These are phyloP conservation scores for Piloderma croceum DNA, from an alignment of 768 basidiomycete genomes.

Conservation along the genomic window DNA sequence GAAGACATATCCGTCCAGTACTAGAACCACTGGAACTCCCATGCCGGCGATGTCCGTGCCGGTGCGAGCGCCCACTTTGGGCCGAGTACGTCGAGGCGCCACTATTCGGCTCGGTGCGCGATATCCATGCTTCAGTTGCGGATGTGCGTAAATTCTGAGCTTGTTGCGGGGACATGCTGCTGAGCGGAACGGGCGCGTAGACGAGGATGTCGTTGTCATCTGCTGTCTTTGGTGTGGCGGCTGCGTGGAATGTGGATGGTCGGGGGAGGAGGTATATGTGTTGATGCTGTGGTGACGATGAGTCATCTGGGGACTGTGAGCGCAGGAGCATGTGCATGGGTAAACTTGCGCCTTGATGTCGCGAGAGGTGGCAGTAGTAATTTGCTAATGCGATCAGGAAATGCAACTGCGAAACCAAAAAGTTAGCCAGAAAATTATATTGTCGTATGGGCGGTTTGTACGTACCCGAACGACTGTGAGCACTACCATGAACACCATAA, in stretches of 20 bases:
- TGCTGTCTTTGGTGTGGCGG: constrained; percentile 6
- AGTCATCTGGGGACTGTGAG: constrained; percentile 13
- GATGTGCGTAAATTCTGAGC: constrained; percentile 45
- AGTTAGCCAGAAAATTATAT: constrained; percentile 3
- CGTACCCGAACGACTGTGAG: constrained; percentile 59
- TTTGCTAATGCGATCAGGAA: constrained; percentile 69
- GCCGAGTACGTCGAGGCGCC: constrained; percentile 24
- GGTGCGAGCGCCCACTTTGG: constrained; percentile 21
- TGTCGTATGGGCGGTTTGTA: constrained; percentile 3
- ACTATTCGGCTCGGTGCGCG: constrained; percentile 18
- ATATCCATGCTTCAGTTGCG: constrained; percentile 68
- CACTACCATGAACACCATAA: constrained; percentile 54
- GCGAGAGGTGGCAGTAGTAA: constrained; percentile 52
- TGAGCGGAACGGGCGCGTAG: constrained; percentile 67
- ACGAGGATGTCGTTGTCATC: constrained; percentile 31
- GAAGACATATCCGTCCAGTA: constrained; percentile 39
- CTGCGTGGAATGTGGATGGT: constrained; percentile 18
- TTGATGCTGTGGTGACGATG: constrained; percentile 33
- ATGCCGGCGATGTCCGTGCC: constrained; percentile 27
- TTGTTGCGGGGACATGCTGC: constrained; percentile 46
- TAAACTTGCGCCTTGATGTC: constrained; percentile 34
- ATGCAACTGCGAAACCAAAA: constrained; percentile 50
- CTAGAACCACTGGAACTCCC: constrained; percentile 21
- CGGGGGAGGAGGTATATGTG: constrained; percentile 61
- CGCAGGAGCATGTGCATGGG: constrained; percentile 12